Conservation (phyloP, 345 rosid species). For the Euclidium syriacum region DNA sequence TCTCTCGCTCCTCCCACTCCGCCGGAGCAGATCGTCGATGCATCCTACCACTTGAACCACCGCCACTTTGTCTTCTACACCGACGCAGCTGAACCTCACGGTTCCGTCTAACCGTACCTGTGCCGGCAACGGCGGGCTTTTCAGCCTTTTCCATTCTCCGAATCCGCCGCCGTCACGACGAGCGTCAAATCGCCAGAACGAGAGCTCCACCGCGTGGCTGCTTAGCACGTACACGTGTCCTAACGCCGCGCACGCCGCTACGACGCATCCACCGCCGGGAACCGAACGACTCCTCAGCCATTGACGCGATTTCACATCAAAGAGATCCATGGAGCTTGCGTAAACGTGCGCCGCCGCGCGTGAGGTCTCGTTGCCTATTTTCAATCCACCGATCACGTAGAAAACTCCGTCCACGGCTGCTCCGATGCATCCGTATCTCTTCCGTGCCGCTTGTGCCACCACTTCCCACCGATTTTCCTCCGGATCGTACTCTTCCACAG, state of each 20-base stretch:
- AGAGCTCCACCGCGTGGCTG: conserved; percentile 87
- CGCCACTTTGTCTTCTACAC: conserved; percentile 63
- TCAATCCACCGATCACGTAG: conserved; percentile 84
- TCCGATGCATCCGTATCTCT: conserved; percentile 80
- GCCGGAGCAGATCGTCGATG: conserved; percentile 68
- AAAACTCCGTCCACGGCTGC: conserved; percentile 72
- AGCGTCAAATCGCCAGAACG: conserved; percentile 80
- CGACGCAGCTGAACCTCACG: conserved; percentile 73
- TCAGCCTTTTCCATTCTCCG: conserved; percentile 78
- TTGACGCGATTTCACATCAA: conserved; percentile 52
- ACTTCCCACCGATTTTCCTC: conserved; percentile 55
- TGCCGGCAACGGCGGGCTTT: conserved; percentile 69
- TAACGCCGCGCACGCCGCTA: conserved; percentile 69
- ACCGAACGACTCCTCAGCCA: conserved; percentile 82
- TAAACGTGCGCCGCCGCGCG: conserved; percentile 54
- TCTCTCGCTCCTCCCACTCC: conserved; percentile 62
- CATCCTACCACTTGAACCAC: conserved; percentile 75
- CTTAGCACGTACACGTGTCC: conserved; percentile 60
- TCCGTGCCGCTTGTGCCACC: conserved; percentile 49
- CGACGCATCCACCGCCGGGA: conserved; percentile 90
- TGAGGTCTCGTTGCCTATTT: conserved; percentile 45
- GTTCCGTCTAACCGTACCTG: conserved; percentile 65
- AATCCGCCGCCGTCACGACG: conserved; percentile 34
- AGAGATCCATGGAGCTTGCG: conserved; percentile 87
- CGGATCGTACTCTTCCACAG: conserved; percentile 88